Evolutionary conservation across 1,139 yeast genomes (phyloP).

Genomic region (Schwanniomyces etchellsii): DNA sequence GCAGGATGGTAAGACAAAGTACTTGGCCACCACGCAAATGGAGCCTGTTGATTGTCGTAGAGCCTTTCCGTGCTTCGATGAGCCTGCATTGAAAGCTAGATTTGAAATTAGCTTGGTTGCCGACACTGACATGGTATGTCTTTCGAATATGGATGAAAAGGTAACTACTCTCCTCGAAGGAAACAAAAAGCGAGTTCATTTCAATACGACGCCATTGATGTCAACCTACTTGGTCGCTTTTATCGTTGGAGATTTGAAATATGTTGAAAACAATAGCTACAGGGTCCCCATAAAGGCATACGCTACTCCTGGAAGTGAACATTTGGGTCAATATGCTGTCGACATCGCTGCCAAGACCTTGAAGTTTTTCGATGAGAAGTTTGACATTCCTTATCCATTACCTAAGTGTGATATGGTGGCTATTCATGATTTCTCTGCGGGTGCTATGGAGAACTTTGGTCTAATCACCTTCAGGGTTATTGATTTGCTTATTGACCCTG

Average conservation of each 20-base stretch:
- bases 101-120: conserved; percentile 65
- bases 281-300: conserved; percentile 58
- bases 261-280: conserved; percentile 59
- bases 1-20: conserved; percentile 54
- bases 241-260: conserved; percentile 72
- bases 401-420: conserved; percentile 56
- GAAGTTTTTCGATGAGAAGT: conserved; percentile 44
- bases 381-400: conserved; percentile 54
- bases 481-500: conserved; percentile 45
- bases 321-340: conserved; percentile 46
- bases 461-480: conserved; percentile 51
- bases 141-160: conserved; percentile 75
- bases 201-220: conserved; percentile 63
- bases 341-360: conserved; percentile 48
- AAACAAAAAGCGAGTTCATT: conserved; percentile 44
- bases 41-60: conserved; percentile 88
- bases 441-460: conserved; percentile 64
- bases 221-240: conserved; percentile 77
- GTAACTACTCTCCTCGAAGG: conserved; percentile 39
- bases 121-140: conserved; percentile 53
- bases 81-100: conserved; percentile 77
- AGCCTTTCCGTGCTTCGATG: conserved; percentile 86
- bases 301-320: conserved; percentile 48
- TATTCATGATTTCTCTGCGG: conserved; percentile 53
- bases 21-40: conserved; percentile 79